Percentiles rank a stretch among this genome's conserved stretches.
Evolutionary conservation across 768 basidiomycete genomes (phyloP).

Genomic region (Amanita thiersii): DNA sequence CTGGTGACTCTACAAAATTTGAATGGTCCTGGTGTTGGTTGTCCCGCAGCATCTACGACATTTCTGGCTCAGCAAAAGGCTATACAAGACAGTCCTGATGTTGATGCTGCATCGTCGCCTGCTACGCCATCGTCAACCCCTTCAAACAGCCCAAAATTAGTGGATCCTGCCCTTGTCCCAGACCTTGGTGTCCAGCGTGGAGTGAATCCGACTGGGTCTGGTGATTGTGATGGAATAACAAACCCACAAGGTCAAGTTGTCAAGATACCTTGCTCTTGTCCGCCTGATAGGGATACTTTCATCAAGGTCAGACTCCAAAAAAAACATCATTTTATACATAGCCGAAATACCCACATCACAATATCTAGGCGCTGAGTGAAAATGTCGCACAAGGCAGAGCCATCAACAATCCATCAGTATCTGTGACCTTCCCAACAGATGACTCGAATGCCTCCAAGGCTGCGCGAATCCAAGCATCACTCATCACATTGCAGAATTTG

Average conservation of each 20-base stretch:
- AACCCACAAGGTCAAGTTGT: slow-evolving; percentile 48
- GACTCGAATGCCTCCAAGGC: slow-evolving; percentile 42
- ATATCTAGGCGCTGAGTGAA: slow-evolving; percentile 36
- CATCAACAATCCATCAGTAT: slow-evolving; percentile 50
- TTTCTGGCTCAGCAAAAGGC: slow-evolving; percentile 25
- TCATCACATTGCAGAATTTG: slow-evolving; percentile 66
- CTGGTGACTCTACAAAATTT: slow-evolving; percentile 70
- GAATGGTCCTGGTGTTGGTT: slow-evolving; percentile 52
- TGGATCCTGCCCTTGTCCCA: slow-evolving; percentile 46
- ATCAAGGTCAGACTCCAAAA: slow-evolving; percentile 29
- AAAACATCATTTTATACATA: background rate
- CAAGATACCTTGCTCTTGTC: slow-evolving; percentile 62
- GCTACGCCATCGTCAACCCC: slow-evolving; percentile 11
- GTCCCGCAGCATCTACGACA: slow-evolving; percentile 16
- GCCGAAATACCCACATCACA: no score
- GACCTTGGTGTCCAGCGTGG: slow-evolving; percentile 47
- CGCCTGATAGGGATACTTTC: slow-evolving; percentile 46
- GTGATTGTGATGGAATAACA: slow-evolving; percentile 61
- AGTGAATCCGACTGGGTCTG: slow-evolving; percentile 58
- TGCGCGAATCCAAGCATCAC: slow-evolving; percentile 49
- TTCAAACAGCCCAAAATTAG: slow-evolving; percentile 25
- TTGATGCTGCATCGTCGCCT: slow-evolving; percentile 13
- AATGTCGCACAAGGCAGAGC: slow-evolving; percentile 58
- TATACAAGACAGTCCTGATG: slow-evolving; percentile 23
- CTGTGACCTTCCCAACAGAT: slow-evolving; percentile 57